Percentiles rank a stretch among this genome's conserved stretches.
These are phyloP conservation scores for Colletotrichum sp. DNA, from an alignment of 2,329 filamentous ascomycete species.

Conservation along the genomic window DNA sequence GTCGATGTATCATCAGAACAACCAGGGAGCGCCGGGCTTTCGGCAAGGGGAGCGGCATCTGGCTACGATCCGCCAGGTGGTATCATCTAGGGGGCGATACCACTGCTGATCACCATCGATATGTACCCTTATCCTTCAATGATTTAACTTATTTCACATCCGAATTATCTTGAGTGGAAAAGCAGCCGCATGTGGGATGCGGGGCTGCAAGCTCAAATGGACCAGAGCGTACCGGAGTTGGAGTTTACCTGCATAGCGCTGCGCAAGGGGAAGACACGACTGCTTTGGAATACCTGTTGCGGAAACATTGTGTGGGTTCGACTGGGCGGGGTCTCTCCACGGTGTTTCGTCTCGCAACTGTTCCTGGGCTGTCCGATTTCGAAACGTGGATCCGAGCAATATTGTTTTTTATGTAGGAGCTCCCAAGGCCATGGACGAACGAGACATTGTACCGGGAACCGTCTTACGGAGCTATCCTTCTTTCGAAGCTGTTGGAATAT, in stretches of 20 bases:
- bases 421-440: neutral
- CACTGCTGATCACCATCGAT: constrained; percentile 16
- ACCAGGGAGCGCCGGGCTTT: constrained; percentile 59
- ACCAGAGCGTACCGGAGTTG: constrained; percentile 19
- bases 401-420: constrained; percentile 3
- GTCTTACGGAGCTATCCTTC: neutral
- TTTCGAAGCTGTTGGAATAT: neutral
- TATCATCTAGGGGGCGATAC: constrained; percentile 51
- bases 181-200: neutral
- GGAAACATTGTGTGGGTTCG: constrained; percentile 13
- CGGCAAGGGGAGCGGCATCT: constrained; percentile 46
- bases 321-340: constrained; percentile 10
- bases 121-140: neutral
- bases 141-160: constrained; percentile 11
- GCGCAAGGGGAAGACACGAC: constrained; percentile 12
- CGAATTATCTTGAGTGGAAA: constrained; percentile 1
- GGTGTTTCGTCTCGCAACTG: constrained; percentile 19
- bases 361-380: constrained; percentile 12
- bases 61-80: constrained; percentile 65
- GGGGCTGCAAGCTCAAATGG: constrained; percentile 7
- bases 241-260: constrained; percentile 22
- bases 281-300: constrained; percentile 18
- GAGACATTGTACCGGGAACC: neutral
- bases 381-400: constrained; percentile 17
- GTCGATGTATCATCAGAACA: constrained; percentile 49